Percentiles rank a stretch among this genome's conserved stretches.
Evolutionary conservation across 139 green algal genomes (phyloP).

Genomic region (Ulvella scutata): DNA sequence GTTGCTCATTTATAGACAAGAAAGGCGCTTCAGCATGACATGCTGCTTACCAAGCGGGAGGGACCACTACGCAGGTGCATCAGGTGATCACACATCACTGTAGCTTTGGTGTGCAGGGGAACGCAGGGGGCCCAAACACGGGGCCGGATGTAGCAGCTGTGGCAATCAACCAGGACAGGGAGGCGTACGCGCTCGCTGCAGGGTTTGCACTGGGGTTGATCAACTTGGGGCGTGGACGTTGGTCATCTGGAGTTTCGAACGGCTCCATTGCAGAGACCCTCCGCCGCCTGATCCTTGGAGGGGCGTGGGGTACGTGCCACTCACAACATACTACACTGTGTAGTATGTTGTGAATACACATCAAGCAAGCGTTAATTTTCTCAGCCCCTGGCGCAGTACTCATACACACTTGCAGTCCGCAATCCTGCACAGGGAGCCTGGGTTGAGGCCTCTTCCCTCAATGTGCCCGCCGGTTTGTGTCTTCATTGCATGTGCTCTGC

Average conservation of each 20-base stretch:
- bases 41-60: background rate
- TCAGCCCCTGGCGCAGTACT: too few relatives aligned
- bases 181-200: conserved; percentile 79
- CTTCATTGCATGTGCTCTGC: too few relatives aligned
- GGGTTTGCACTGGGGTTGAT: conserved; percentile 83
- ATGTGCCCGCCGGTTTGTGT: too few relatives aligned
- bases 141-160: conserved; percentile 12
- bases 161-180: conserved; percentile 37
- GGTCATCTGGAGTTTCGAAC: conserved; percentile 30
- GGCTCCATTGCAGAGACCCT: background rate
- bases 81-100: background rate
- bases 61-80: background rate
- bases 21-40: too few relatives aligned
- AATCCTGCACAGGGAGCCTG: too few relatives aligned
- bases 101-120: background rate
- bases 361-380: too few relatives aligned
- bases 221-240: conserved; percentile 52
- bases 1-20: too few relatives aligned
- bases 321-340: too few relatives aligned
- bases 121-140: background rate
- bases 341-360: too few relatives aligned
- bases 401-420: too few relatives aligned
- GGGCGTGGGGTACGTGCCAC: background rate
- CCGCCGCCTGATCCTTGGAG: background rate
- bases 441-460: too few relatives aligned